These are phyloP conservation scores for Amoebophrya sp. DNA, from an alignment of 169 alveolate species.

Conservation along the genomic window DNA sequence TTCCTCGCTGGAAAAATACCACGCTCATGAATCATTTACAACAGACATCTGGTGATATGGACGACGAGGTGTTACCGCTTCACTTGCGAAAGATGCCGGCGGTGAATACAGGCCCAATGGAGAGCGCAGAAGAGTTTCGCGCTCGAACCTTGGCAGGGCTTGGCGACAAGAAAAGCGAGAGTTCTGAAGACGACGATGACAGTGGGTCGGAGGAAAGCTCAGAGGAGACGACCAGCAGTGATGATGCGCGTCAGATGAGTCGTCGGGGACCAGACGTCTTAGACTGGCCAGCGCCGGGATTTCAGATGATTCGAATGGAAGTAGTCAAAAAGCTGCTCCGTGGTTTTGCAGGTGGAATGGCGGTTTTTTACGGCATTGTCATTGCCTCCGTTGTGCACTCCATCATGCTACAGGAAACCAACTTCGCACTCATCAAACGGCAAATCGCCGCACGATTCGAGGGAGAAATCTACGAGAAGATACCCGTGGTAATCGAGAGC, in stretches of 20 bases:
- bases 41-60: background rate
- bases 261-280: background rate
- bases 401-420: background rate
- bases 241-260: background rate
- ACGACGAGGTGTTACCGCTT: slow-evolving; percentile 7
- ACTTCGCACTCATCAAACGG: background rate
- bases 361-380: background rate
- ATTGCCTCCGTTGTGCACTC: background rate
- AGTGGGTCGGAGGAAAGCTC: background rate
- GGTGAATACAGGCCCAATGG: background rate
- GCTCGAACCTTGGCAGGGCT: background rate
- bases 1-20: too few relatives aligned
- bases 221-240: background rate
- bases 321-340: background rate
- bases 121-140: background rate
- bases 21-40: too few relatives aligned
- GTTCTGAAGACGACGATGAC: background rate
- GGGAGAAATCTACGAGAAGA: background rate
- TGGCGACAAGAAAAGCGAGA: background rate
- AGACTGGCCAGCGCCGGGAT: background rate
- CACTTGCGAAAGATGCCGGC: background rate
- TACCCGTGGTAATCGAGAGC: background rate
- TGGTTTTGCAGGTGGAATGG: background rate
- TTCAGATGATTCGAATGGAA: background rate
- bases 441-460: background rate